Conservation (phyloP, 1,284 basidiomycete genomes). For the Phellopilus nigrolimitatus region DNA sequence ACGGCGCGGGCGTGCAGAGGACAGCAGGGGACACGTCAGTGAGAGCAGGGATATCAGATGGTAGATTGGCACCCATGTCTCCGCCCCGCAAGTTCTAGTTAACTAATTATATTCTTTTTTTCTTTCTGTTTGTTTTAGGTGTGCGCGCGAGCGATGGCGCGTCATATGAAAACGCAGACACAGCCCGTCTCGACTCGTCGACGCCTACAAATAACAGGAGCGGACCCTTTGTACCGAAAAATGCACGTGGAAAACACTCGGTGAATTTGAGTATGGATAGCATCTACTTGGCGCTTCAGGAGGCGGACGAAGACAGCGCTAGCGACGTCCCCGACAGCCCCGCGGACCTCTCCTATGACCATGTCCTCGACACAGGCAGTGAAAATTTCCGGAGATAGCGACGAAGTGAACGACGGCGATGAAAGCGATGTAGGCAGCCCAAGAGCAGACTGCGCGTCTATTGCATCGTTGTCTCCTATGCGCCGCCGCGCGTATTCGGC, state of each 20-base stretch:
- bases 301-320: slow-evolving; percentile 7
- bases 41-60: slow-evolving; percentile 3
- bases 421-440: background rate
- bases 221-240: no score
- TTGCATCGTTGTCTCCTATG: slow-evolving; percentile 2
- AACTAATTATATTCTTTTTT: slow-evolving; percentile 7
- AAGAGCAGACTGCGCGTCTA: background rate
- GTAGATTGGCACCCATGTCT: slow-evolving; percentile 12
- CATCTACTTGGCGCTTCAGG: slow-evolving; percentile 16
- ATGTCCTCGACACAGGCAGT: no score
- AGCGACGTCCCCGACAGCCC: background rate
- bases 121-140: slow-evolving; percentile 8
- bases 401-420: no score
- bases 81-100: slow-evolving; percentile 1
- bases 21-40: background rate
- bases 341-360: background rate
- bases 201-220: no score
- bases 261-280: slow-evolving; percentile 19
- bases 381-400: no score
- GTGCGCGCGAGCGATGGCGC: background rate
- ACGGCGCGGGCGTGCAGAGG: background rate
- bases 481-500: slow-evolving; percentile 11
- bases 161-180: no score
- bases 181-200: no score
- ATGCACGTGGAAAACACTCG: slow-evolving; percentile 4